Evolutionary conservation across 768 basidiomycete genomes (phyloP), one percentile per base, ranked within the genome.

Genomic region (Mycena maculata): DNA sequence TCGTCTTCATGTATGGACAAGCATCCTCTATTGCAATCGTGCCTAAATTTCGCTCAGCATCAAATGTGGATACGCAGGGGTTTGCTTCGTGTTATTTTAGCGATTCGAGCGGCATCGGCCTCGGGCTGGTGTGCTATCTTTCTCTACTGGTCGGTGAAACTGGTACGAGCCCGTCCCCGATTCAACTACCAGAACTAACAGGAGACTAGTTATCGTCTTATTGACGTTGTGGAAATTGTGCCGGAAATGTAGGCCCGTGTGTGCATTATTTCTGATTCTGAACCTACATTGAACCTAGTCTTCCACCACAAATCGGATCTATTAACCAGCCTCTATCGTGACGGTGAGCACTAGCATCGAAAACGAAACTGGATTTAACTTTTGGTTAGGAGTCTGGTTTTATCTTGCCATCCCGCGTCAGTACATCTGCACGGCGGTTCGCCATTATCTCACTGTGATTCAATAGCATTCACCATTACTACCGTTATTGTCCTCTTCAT

Each of bases 321-420:
- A 39, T 56, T 48, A 12, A 18, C 25, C 16, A 67, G 66, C 31
- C 27, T 67, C 12, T 57, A 67, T n/a, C 41, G 60, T n/a, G 66
- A 67, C 38, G 66, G 66, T 65, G 28, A 18, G 48, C 42, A 33
- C 9, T 38, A 6, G 9, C 15, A 16, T 45, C 13, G 39, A 15
- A 8, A 33, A 20, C 28, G 22, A 2, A 2, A n/a, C 9, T 20
- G 30, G 18, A 5, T 28, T 31, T 18, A 27, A 31, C 13, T 25
- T 41, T 53, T 50, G 10, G 9, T 33, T 18, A 65, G 63, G 63
- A 18, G 44, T 67, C 41, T 67, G 65, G 66, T 67, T 62, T 38
- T 67, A 62, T 48, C 60, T 59, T 28, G 66, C 60, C 22, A 67
- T 67, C 54, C 39, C 56, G 39, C 60, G 66, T 67, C 3, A 50